These are phyloP conservation scores for Cystofilobasidium bisporidii DNA, from an alignment of 768 basidiomycete genomes.

Conservation along the genomic window DNA sequence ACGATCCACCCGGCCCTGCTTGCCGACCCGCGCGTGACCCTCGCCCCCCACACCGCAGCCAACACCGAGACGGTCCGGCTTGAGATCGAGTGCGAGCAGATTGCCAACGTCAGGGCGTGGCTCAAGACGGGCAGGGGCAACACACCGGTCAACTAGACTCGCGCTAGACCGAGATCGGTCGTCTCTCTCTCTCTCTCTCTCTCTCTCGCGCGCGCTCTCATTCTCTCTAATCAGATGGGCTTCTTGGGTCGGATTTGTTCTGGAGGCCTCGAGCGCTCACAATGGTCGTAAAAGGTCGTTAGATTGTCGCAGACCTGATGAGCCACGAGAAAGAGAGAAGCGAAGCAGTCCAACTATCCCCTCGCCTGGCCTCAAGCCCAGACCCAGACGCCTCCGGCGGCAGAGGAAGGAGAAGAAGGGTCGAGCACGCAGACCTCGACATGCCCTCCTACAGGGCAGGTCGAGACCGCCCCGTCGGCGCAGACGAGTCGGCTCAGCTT, in stretches of 20 bases:
- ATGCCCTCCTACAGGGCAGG: slow-evolving; percentile 2
- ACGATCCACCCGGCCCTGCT: slow-evolving; percentile 35
- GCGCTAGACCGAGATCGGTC: too few species aligned
- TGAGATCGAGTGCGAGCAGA: slow-evolving; percentile 32
- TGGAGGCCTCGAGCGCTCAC: too few species aligned
- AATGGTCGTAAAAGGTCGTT: too few species aligned
- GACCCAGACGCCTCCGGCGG: background rate
- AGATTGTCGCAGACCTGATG: too few species aligned
- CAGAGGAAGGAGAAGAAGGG: too few species aligned
- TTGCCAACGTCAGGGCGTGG: slow-evolving; percentile 34
- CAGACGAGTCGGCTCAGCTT: slow-evolving; percentile 11
- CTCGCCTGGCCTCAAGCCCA: background rate
- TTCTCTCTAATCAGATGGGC: too few species aligned
- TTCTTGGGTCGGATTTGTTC: too few species aligned
- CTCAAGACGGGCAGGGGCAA: slow-evolving; percentile 34
- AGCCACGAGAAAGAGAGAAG: too few species aligned
- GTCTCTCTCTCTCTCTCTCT: too few species aligned
- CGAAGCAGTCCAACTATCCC: too few species aligned
- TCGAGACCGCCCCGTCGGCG: slow-evolving; percentile 20
- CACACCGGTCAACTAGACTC: slow-evolving; percentile 36
- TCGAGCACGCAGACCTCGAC: background rate
- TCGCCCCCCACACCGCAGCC: slow-evolving; percentile 30
- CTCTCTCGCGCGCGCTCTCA: too few species aligned
- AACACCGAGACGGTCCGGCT: slow-evolving; percentile 28
- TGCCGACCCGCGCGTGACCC: slow-evolving; percentile 27